phyloP scores from a whole-genome alignment of 257 asterid species.

The Solanum medicagineum region DNA sequence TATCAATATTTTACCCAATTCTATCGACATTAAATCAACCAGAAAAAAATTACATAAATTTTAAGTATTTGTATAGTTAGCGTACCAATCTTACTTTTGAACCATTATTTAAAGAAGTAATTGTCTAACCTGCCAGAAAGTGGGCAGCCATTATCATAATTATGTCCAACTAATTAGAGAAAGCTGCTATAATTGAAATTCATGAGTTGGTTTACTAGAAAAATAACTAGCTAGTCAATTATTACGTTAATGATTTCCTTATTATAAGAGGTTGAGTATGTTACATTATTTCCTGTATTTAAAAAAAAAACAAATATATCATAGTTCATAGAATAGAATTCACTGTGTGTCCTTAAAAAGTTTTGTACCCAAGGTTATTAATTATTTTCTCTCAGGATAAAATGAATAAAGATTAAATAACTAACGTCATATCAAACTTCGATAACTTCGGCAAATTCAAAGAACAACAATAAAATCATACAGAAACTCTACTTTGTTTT shows the following conservation, averaged over 20 bases:
- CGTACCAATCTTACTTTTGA: not conserved
- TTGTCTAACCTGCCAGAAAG: not conserved
- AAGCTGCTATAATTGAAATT: not conserved
- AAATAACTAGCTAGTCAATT: not conserved
- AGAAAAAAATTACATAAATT: not conserved
- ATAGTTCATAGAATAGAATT: too few relatives aligned
- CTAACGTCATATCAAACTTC: too few relatives aligned
- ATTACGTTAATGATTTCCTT: not conserved
- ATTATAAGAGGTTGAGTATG: not conserved
- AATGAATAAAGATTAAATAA: too few relatives aligned
- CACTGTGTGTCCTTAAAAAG: rapidly evolving
- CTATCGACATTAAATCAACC: not conserved
- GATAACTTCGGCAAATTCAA: too few relatives aligned
- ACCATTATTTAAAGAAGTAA: not conserved
- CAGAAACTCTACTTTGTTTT: too few relatives aligned
- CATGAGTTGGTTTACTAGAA: not conserved
- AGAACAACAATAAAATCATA: too few relatives aligned
- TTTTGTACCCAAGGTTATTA: too few relatives aligned
- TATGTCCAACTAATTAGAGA: not conserved
- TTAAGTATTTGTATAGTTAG: not conserved
- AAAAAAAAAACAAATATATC: too few relatives aligned
- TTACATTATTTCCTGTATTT: not conserved
- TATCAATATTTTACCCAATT: not conserved
- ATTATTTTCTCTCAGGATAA: too few relatives aligned
- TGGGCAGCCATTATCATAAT: not conserved